Evolutionary conservation across 148 eudicot species (phyloP), one percentile per base, ranked within the genome.

Genomic region (Linanthus parryae): DNA sequence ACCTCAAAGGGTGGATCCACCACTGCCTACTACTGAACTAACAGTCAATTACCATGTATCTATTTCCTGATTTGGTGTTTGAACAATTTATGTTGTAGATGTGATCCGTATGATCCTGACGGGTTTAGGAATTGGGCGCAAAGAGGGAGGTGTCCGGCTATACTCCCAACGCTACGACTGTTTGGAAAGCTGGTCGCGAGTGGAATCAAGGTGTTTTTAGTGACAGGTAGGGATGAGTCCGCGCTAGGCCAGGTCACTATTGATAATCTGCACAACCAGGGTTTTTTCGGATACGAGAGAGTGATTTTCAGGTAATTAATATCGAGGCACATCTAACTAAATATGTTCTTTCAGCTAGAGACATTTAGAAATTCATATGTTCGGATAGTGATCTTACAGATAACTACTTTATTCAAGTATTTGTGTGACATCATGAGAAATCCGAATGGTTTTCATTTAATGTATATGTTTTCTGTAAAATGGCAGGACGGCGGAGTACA

Each of bases 91-190:
- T 27, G 24, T 31, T 24, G 63, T 59, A 79, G 89, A 71, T 72
- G 92, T 64, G 92, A 88, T 0, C 96, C 96, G 12, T 88, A 69
- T 28, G 82, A 88, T 51, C 96, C 96, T 13, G 66, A 44, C 36
- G 88, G 71, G 17, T 88, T 88, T 17, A 83, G 62, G 73, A 14
- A 25, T 7, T 88, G 96, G 96, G 92, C 96, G 0, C 38, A 61
- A 19, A 73, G 42, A 49, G 81, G 78, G 53, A 64, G 51, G 22
- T 81, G 79, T 52, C 56, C 64, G 5, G 92, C 88, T 5, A 76
- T 81, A 39, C 81, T 82, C 4, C 68, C 64, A 0, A 74, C 76
- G 13, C 58, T 73, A 24, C 54, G 41, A 23, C 23, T 88, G 65
- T 88, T 78, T 60, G 56, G 60, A 21, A 73, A 52, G 63, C 57